Evolutionary conservation across 2,329 filamentous ascomycete genomes (phyloP), one percentile per base, ranked within the genome.

Genomic region (Beauveria sp.): DNA sequence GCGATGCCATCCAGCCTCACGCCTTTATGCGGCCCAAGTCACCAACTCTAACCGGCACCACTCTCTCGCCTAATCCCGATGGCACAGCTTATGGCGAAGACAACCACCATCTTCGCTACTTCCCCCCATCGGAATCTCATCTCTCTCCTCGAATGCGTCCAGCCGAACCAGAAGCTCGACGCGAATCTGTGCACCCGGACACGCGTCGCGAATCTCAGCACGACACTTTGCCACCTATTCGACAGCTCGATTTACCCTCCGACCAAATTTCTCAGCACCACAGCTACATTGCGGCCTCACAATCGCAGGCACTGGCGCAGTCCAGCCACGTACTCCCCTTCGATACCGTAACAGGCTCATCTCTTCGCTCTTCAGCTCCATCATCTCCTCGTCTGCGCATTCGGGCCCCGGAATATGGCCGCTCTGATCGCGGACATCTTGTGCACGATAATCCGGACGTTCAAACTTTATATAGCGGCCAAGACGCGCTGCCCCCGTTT

Each of bases 241-340:
- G 58, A 46, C 58, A 60, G 28, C 58, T 60, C 34, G 58, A 60
- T 26, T 16, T 60, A 26, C 58, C 47, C n/a, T 60, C 58, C 26
- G 58, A 60, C 18, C 58, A 60, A 42, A 42, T 20, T 20, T 53
- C 49, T 53, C 58, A 60, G 18, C 38, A 43, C 28, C 34, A 45
- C 22, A 22, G 49, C 47, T 60, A 53, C 28, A 40, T 49, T 16
- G 46, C 58, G 22, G 42, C 58, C 6, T 8, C 58, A 5, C 47
- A 38, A 38, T 52, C 47, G 8, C 49, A 59, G 10, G 40, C 58
- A 10, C 34, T 38, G 3, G 43, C 47, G 5, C 57, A 30, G 4
- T 16, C 47, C 38, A 26, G 47, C 14, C 57, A 45, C n/a, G 14
- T 53, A 16, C 58, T 40, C 20, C 49, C 40, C 30, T 14, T 53